Base-by-base conservation (phyloP, 352 stramenopile species). In the Globisporangium sylvaticum region DNA sequence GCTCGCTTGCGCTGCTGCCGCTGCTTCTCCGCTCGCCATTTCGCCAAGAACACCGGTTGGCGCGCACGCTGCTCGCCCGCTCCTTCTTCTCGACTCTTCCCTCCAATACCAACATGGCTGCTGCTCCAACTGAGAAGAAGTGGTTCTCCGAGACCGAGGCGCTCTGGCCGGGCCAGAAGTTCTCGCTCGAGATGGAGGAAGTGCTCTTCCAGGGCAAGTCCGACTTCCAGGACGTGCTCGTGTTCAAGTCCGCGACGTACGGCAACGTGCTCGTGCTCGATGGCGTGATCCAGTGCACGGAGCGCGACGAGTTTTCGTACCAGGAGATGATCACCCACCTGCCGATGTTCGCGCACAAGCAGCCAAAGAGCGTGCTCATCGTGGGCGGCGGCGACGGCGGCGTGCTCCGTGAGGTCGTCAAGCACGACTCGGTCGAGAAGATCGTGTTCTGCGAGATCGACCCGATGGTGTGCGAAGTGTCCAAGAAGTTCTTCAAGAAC, bases 301-400 rank as follows among this genome's bases (percentile, higher is more conserved):
- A 99, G 77, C 84, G 95, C 37, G 98, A 99, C 73, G 97, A 99
- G 80, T 98, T 98, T 76, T 81, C 95, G 53, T 99, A 99, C 84
- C 97, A 99, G 83, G 98, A 99, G 85, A 99, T 99, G 97, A 99
- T 99, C 80, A 91, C 96, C 20, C 97, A 99, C 80, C 84, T 99
- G 61, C 97, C 97, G 10, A 85, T 99, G 65, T 99, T 98, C 77
- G 85, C 96, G 31, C 97, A 99, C 77, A 86, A 86, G 25, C 83
- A 96, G 77, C 98, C 98, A 29, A 98, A 98, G 77, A 92, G 85
- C 67, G 94, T 98, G 58, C 83, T 99, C 24, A 98, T 99, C 52
- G 97, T 99, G 62, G 98, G 98, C 62, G 98, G 98, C 31, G 98
- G 97, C 25, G 97, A 99, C 79, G 97, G 97, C 53, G 98, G 98